These are phyloP conservation scores for Cotoneaster glaucophyllus DNA, from an alignment of 306 rosid species.

Conservation along the genomic window DNA sequence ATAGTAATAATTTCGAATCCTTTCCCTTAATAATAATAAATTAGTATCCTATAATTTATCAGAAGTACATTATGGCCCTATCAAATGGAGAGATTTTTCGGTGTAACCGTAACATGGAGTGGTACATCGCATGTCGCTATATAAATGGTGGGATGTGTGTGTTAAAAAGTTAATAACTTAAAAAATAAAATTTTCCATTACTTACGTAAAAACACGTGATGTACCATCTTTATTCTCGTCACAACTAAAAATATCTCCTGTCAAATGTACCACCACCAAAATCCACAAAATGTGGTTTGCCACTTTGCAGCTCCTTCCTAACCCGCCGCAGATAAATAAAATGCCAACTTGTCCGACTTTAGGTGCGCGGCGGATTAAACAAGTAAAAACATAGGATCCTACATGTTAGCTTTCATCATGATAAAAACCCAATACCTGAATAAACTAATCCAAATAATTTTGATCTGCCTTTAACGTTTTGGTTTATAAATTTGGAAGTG, in stretches of 20 bases:
- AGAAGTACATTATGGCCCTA: neutral
- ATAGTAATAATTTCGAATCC: too few relatives aligned
- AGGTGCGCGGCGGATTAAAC: neutral
- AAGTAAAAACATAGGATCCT: conserved; percentile 11
- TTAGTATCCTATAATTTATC: too few relatives aligned
- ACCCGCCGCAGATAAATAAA: neutral
- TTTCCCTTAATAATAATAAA: too few relatives aligned
- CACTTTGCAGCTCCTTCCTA: neutral
- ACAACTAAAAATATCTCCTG: too few relatives aligned
- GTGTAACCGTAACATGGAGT: too few relatives aligned
- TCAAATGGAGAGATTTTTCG: too few relatives aligned
- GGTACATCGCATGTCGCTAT: too few relatives aligned
- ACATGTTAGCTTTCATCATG: conserved; percentile 11
- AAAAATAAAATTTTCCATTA: too few relatives aligned
- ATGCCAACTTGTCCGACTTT: neutral
- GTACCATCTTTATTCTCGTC: too few relatives aligned
- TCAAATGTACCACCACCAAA: neutral
- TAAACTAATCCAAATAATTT: conserved; percentile 14
- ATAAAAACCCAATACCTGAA: conserved; percentile 5
- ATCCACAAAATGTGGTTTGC: neutral
- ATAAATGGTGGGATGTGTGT: too few relatives aligned
- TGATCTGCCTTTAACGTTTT: conserved; percentile 1
- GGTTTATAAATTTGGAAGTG: neutral
- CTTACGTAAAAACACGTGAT: too few relatives aligned
- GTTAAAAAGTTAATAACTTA: too few relatives aligned